Percentiles rank a stretch among this genome's conserved stretches.
Evolutionary conservation across 495 filamentous ascomycete species (phyloP).

Genomic region (Tuber microsphaerosporum): DNA sequence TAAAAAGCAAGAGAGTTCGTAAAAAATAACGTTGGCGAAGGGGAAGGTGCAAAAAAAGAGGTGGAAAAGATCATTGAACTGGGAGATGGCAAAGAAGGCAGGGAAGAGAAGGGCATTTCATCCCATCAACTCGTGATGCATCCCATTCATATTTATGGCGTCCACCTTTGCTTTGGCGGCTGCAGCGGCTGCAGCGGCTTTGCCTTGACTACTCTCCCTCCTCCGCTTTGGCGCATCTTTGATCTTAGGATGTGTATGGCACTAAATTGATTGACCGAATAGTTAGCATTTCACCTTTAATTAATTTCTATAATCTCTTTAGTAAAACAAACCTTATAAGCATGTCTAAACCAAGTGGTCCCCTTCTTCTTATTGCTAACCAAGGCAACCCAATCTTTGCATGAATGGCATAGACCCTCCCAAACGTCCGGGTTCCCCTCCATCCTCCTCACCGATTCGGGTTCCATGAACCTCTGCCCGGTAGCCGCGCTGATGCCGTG

Average conservation of each 20-base stretch:
- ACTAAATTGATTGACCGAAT: slow-evolving; percentile 45
- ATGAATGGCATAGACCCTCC: slow-evolving; percentile 71
- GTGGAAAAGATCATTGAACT: slow-evolving; percentile 3
- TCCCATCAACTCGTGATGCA: slow-evolving; percentile 1
- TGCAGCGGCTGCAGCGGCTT: slow-evolving; percentile 43
- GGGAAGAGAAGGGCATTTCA: background rate
- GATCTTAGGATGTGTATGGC: slow-evolving; percentile 66
- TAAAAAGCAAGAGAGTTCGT: slow-evolving; percentile 31
- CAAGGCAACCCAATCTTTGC: slow-evolving; percentile 69
- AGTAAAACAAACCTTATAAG: slow-evolving; percentile 60
- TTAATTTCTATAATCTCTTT: background rate
- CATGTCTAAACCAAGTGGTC: slow-evolving; percentile 76
- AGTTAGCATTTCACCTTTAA: slow-evolving; percentile 14
- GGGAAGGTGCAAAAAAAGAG: background rate
- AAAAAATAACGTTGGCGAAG: slow-evolving; percentile 1
- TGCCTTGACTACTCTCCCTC: slow-evolving; percentile 55
- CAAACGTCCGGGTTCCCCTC: slow-evolving; percentile 73
- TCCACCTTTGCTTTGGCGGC: slow-evolving; percentile 34
- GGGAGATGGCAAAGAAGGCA: slow-evolving; percentile 12
- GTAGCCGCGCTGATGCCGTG: slow-evolving; percentile 75
- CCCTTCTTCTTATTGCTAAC: slow-evolving; percentile 81
- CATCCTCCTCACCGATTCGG: slow-evolving; percentile 62
- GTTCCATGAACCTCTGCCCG: slow-evolving; percentile 64
- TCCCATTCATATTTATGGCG: slow-evolving; percentile 16
- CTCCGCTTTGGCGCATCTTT: slow-evolving; percentile 66